Evolutionary conservation across 345 rosid genomes (phyloP), one percentile per base, ranked within the genome.

Genomic region (Ricinus communis): DNA sequence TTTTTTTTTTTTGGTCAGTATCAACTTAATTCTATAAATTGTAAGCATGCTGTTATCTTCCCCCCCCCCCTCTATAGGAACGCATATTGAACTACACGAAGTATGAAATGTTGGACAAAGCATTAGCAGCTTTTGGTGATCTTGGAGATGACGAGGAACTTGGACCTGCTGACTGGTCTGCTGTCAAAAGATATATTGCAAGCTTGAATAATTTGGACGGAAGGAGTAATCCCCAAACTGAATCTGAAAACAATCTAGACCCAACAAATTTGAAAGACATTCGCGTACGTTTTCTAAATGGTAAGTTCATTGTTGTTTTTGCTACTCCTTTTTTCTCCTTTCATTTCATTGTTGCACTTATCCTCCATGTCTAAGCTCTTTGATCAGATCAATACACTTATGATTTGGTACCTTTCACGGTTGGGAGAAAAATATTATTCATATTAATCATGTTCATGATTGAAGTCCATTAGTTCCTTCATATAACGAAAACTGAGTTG

Each of bases 71-170:
- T 18, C 46, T 74, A 65, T 82, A 95, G 97, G 89, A 74, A 80
- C 97, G 99, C 28, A 85, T 95, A 72, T 66, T 95, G 82, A 90
- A 92, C 57, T 87, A 81, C 74, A 95, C 97, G 66, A 95, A 87
- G 84, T 85, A 79, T 81, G 97, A 90, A 83, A 87, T 95, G 97
- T 66, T 87, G 89, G 89, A 85, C 64, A 90, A 80, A 82, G 96
- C 97, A 69, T 74, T 85, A 66, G 84, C 88, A 82, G 91, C 92
- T 57, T 95, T 89, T 86, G 82, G 86, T 78, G 93, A 88, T 75
- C 91, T 90, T 40, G 92, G 91, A 76, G 97, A 92, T n/a, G 99
- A 95, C 69, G 99, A 94, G 80, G 97, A 95, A 80, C 86, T 94
- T 66, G 97, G 98, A 83, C 97, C 97, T 78, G 90, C 85, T 65